phyloP scores from a whole-genome alignment of 331 rosid species.

The Pyrus hybrid region DNA sequence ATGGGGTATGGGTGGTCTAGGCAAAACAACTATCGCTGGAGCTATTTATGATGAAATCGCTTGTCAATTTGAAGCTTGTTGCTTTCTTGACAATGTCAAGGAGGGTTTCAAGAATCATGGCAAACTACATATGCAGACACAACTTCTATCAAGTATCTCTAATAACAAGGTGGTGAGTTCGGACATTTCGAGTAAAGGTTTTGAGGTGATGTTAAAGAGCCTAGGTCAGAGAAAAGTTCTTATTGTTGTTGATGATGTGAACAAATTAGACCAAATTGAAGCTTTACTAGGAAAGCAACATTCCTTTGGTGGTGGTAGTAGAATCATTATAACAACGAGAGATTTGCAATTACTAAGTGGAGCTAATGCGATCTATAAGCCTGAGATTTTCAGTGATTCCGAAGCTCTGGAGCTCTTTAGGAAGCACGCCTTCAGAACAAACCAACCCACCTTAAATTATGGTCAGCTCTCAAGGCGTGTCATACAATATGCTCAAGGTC shows the following conservation, averaged over 20 bases:
- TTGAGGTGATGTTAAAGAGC: too few relatives aligned
- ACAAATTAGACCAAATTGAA: neutral
- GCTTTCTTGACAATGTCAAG: slow-evolving; percentile 2
- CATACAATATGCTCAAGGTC: neutral
- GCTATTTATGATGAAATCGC: neutral
- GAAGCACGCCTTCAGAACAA: neutral
- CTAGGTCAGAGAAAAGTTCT: too few relatives aligned
- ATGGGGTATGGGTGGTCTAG: slow-evolving; percentile 2
- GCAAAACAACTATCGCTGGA: neutral
- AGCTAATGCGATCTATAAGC: neutral
- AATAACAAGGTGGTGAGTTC: too few relatives aligned
- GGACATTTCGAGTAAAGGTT: too few relatives aligned
- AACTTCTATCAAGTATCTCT: too few relatives aligned
- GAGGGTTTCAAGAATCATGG: neutral
- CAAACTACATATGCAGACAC: too few relatives aligned
- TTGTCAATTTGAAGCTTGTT: neutral
- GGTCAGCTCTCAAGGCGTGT: neutral
- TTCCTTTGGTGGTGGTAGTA: neutral
- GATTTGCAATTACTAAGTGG: neutral
- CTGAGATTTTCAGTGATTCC: rapidly evolving
- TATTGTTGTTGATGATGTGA: slow-evolving; percentile 4
- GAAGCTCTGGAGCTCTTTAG: neutral
- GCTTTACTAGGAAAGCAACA: neutral
- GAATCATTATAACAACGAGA: neutral
- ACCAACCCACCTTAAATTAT: neutral